Base-by-base conservation (phyloP, 768 basidiomycete genomes). In the Lyophyllum shimeji region DNA sequence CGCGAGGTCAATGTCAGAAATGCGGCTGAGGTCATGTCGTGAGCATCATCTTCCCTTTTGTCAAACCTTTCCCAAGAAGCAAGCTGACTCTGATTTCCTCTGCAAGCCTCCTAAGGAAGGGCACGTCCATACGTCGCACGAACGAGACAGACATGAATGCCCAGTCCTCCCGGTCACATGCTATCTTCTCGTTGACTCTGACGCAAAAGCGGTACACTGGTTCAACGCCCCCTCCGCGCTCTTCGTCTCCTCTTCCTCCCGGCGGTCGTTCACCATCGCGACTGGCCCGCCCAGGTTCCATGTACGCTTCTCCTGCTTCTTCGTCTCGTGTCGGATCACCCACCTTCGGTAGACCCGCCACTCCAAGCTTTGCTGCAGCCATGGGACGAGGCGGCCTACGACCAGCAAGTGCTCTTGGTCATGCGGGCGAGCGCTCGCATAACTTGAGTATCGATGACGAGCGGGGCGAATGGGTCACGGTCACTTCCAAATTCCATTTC, bases 131-230 rank as follows among this genome's bases (percentile, higher is more conserved):
- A 42, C 83, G 97, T 27, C 86, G 95, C 53, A 98, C 97, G 9
- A 95, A 96, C 60, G 93, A 95, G 71, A 99, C 97, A 29, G 93
- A 94, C 67, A 98, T 98, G 96, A 99, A 99, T 69, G 93, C 96
- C 23, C 94, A 97, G 70, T 95, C 92, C 1, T 98, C 96, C 39
- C 89, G 97, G 55, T 97, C 94, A 25, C 97, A 99, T 81, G 97
- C 97, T 59, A 98, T 99, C 71, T 98, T 99, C 74, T 98, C 96
- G 37, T 78, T 99, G 50, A 97, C 93, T 12, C 77, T 99, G 52
- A 91, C 86, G 3, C 96, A 98, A 74, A 93, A 89, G 77, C 94
- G 89, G 70, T 93, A 76, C 67, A 79, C 82, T 33, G 93, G 94
- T 23, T 80, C 83, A 20, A 81, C 83, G 12, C 71, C 78, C 2